Evolutionary conservation across 345 rosid species (phyloP).

Genomic region (Aquilaria yunnanensis): DNA sequence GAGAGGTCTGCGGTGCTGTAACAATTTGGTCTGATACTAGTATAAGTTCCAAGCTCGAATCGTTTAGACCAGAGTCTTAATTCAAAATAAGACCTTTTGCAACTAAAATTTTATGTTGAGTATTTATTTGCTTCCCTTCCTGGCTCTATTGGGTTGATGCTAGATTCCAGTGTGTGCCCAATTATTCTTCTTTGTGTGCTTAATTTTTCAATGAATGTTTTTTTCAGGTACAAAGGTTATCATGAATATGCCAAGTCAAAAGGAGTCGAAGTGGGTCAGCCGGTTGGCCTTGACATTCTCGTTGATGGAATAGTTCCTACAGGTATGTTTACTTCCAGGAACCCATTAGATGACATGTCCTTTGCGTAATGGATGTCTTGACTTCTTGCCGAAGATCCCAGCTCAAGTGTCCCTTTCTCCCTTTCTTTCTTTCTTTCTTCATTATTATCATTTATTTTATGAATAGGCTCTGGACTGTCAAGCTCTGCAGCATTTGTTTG

Average conservation of each 20-base stretch:
- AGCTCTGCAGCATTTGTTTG: constrained; percentile 98
- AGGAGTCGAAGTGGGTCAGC: constrained; percentile 60
- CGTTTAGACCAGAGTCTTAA: too few relatives aligned
- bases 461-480: constrained; percentile 83
- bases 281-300: constrained; percentile 81
- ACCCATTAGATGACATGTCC: too few relatives aligned
- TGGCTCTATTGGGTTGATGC: too few relatives aligned
- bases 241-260: constrained; percentile 67
- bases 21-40: too few relatives aligned
- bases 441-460: not conserved
- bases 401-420: not conserved
- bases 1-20: too few relatives aligned
- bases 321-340: constrained; percentile 29
- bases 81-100: too few relatives aligned
- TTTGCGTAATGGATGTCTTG: too few relatives aligned
- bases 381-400: not conserved
- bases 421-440: not conserved
- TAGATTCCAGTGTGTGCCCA: too few relatives aligned
- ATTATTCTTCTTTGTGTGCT: too few relatives aligned
- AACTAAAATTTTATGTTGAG: too few relatives aligned
- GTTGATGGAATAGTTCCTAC: constrained; percentile 96
- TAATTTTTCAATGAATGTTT: not conserved
- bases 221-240: constrained; percentile 75
- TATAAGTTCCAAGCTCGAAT: too few relatives aligned
- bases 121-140: too few relatives aligned